Evolutionary conservation across 106 monocot species (phyloP).

Genomic region (Chionographis japonica): DNA sequence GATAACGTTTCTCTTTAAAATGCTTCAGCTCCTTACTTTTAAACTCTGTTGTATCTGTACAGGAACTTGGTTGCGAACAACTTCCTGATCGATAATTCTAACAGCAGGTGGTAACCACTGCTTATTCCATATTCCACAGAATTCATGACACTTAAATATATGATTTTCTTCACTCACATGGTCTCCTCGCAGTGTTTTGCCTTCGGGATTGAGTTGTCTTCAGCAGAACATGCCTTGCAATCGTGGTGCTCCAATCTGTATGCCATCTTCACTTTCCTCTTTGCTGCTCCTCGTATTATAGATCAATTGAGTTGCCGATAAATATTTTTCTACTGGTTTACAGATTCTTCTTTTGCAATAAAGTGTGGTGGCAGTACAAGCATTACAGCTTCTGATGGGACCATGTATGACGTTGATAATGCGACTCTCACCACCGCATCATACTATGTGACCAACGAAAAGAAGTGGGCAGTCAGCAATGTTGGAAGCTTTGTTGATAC

Average conservation of each 20-base stretch:
- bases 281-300: not conserved
- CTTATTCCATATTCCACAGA: not conserved
- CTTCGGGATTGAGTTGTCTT: slow-evolving; percentile 71
- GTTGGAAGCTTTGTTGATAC: slow-evolving; percentile 24
- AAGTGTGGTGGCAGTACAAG: slow-evolving; percentile 68
- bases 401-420: slow-evolving; percentile 52
- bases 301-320: too few species aligned
- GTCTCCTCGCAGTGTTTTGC: slow-evolving; percentile 35
- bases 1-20: not conserved
- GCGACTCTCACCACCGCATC: slow-evolving; percentile 48
- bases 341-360: slow-evolving; percentile 74
- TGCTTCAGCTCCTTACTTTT: not conserved
- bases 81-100: slow-evolving; percentile 59
- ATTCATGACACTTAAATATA: not conserved
- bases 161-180: slow-evolving; percentile 1
- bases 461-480: slow-evolving; percentile 73
- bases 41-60: not conserved
- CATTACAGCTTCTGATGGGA: slow-evolving; percentile 42
- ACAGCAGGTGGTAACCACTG: slow-evolving; percentile 48
- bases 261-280: slow-evolving; percentile 5
- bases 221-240: slow-evolving; percentile 65
- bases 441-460: slow-evolving; percentile 52
- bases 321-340: not conserved
- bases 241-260: slow-evolving; percentile 57
- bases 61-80: slow-evolving; percentile 97